Evolutionary conservation across 257 asterid genomes (phyloP).

Genomic region (Rehmannia glutinosa): DNA sequence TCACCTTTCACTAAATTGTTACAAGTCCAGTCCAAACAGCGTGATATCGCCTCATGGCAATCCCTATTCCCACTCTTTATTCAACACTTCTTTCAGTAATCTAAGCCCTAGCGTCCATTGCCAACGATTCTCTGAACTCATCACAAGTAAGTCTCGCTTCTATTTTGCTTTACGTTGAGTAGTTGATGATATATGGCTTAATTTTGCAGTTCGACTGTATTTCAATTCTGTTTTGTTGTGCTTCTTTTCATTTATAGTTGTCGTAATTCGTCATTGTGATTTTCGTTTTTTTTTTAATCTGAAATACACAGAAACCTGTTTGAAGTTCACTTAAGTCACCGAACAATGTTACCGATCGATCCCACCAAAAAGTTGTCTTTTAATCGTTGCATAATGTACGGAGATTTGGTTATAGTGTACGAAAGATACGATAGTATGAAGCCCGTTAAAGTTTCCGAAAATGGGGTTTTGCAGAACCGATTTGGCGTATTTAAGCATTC

Average conservation of each 20-base stretch:
- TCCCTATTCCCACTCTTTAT: no score
- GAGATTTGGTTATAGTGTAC: constrained; percentile 81
- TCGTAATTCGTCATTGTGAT: background rate
- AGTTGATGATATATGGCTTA: background rate
- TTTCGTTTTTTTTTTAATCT: background rate
- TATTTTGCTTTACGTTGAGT: background rate
- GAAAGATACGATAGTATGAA: constrained; percentile 78
- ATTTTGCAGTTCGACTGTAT: background rate
- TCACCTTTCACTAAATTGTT: no score
- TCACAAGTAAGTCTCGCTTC: background rate
- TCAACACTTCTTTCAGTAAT: no score
- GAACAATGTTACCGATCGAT: constrained; percentile 45
- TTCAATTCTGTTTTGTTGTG: background rate
- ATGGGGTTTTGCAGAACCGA: constrained; percentile 73
- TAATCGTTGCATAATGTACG: constrained; percentile 48
- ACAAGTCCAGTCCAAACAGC: no score
- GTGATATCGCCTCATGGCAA: no score
- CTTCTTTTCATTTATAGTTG: no score
- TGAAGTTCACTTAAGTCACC: background rate
- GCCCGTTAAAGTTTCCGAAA: constrained; percentile 58
- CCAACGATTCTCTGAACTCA: background rate
- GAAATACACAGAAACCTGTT: constrained; percentile 11
- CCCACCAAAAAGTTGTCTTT: constrained; percentile 46
- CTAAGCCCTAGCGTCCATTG: background rate
- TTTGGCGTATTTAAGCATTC: constrained; percentile 82